Base-by-base conservation (phyloP, 108 stramenopile species). In the Skeletonema costatum region DNA sequence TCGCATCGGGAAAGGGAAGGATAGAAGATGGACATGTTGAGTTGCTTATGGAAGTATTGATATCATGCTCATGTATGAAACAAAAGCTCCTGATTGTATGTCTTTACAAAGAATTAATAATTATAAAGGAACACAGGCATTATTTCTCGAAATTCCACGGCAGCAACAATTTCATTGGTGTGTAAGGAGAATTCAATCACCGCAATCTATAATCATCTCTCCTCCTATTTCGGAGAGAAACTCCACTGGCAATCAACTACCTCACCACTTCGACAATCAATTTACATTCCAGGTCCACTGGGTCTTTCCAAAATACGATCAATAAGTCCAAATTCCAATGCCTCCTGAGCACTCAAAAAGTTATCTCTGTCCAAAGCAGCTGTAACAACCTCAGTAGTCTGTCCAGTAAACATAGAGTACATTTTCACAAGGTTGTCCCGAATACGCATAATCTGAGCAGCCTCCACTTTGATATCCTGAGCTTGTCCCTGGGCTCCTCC, bases 401-500 rank as follows among this genome's bases (percentile, higher is more conserved):
- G 96, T 71, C 98, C 98, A 14, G 97, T 98, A 90, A 98, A 95
- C 97, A 95, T 97, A 67, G 93, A 86, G 80, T 98, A 98, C 97
- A 98, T 97, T 75, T 95, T 94, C 56, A 98, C 97, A 72, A 99
- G 83, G 81, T 98, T 98, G 87, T 99, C 97, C 32, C 97, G 92
- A 78, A 99, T 98, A 48, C 93, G 89, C 96, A 99, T 93, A 81
- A 99, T 97, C 85, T 99, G 97, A 9, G 95, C 88, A 10, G 98
- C 98, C 85, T 99, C 97, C 19, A 97, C 95, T 82, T 98, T 97
- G 83, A 99, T 98, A 86, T 99, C 98, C 81, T 98, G 95, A 4
- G 98, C 97, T 75, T 99, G 98, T 46, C 97, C 98, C 84, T 93
- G 96, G 4, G 98, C 98, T n/a, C 97, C 97, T 36, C 98, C 98